phyloP scores from a whole-genome alignment of 192 early-diverging fungal genomes.

The Backusella westeae region DNA sequence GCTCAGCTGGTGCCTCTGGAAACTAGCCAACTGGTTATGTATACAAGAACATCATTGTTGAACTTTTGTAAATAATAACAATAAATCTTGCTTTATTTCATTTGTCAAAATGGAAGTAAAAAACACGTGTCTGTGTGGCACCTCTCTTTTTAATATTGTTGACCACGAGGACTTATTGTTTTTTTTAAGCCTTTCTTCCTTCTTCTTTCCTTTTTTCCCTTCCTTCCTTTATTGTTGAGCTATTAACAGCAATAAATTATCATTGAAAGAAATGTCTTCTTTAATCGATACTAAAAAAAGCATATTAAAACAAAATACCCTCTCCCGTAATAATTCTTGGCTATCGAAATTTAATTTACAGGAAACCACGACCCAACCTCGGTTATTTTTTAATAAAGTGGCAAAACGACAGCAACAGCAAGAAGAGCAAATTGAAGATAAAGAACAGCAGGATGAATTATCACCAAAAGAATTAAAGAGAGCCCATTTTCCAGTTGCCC shows the following conservation, averaged over 20 bases:
- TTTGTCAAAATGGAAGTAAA: not conserved
- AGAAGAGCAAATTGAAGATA: not conserved
- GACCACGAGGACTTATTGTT: not conserved
- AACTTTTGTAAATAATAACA: not conserved
- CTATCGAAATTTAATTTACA: slow-evolving; percentile 8
- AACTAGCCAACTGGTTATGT: not conserved
- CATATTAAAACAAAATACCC: not conserved
- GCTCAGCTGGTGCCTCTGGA: not conserved
- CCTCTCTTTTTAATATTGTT: not conserved
- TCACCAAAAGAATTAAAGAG: slow-evolving; percentile 40
- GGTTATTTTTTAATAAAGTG: not conserved
- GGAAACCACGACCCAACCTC: not conserved
- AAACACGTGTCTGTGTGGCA: slow-evolving; percentile 5
- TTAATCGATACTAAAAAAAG: not conserved
- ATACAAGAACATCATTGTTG: not conserved
- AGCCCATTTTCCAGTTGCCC: slow-evolving; percentile 50
- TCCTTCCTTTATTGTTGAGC: not conserved
- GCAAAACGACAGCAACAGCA: not conserved
- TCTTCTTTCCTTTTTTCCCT: not conserved
- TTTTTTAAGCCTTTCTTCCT: not conserved
- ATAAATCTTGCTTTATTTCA: not conserved
- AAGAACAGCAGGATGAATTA: slow-evolving; percentile 14
- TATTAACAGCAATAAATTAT: not conserved
- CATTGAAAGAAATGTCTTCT: not conserved
- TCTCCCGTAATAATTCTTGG: not conserved